Evolutionary conservation across 2,329 filamentous ascomycete species (phyloP).

Genomic region (Coniella lustricola): DNA sequence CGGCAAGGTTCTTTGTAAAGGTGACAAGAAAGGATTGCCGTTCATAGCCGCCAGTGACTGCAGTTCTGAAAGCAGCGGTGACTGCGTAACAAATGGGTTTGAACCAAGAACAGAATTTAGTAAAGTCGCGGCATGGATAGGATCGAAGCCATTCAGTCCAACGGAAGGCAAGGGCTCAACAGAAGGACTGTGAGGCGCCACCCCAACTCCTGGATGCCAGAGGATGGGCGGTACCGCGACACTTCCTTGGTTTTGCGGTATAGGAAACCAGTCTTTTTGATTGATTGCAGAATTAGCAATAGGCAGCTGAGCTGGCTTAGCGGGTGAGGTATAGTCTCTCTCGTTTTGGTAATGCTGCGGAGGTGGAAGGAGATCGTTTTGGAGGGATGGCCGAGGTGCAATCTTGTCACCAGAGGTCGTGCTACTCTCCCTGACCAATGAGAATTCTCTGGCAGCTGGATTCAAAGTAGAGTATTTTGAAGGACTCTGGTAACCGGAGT

Average conservation of each 20-base stretch:
- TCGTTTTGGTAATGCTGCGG: neutral
- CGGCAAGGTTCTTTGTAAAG: constrained; percentile 9
- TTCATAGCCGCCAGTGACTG: neutral
- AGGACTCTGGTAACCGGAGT: neutral
- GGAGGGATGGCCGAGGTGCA: neutral
- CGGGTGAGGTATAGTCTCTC: neutral
- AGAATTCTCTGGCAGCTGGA: constrained; percentile 13
- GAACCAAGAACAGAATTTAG: neutral
- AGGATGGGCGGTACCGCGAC: too few species aligned
- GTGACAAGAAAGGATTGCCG: neutral
- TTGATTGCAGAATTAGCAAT: neutral
- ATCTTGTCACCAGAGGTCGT: neutral
- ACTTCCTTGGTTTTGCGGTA: neutral
- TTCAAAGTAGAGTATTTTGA: constrained; percentile 11
- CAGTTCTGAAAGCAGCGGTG: neutral
- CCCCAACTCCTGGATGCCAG: too few species aligned
- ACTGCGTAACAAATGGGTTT: too few species aligned
- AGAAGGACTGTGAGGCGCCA: too few species aligned
- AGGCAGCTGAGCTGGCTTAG: neutral
- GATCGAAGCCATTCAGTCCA: too few species aligned
- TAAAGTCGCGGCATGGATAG: neutral
- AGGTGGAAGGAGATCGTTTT: neutral
- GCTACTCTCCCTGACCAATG: neutral
- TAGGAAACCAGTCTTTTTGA: neutral
- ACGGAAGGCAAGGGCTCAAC: too few species aligned